A percentile compares a stretch with the other conserved stretches of the same genome.
Evolutionary conservation across 2,329 filamentous ascomycete genomes (phyloP).

Genomic region (Phaeosphaeria sp.): DNA sequence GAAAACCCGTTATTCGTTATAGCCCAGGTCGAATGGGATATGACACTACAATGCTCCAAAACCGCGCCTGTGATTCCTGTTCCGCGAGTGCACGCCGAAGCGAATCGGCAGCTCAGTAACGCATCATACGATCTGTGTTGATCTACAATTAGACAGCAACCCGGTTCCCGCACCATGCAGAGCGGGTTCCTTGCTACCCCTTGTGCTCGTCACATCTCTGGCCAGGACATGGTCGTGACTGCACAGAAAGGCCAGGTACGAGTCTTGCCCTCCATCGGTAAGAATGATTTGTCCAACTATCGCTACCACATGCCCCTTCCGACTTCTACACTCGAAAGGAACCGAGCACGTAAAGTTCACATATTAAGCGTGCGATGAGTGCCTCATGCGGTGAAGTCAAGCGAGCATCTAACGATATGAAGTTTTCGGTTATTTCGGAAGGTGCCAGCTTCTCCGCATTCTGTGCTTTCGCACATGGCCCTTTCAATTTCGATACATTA

Average conservation of each 20-base stretch:
- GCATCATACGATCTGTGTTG: slow-evolving; percentile 2
- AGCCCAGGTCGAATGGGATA: neutral
- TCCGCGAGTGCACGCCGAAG: neutral
- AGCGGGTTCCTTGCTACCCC: neutral
- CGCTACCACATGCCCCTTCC: too few relatives aligned
- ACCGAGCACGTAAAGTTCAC: neutral
- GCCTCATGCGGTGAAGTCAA: neutral
- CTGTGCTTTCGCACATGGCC: slow-evolving; percentile 4
- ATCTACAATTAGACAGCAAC: neutral
- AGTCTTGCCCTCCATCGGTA: too few relatives aligned
- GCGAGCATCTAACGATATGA: neutral
- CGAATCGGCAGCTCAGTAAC: neutral
- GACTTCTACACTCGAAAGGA: neutral
- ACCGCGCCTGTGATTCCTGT: neutral
- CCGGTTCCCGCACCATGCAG: neutral
- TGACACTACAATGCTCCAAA: neutral
- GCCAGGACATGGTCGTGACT: too few relatives aligned
- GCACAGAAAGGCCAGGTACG: too few relatives aligned
- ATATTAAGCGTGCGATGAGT: neutral
- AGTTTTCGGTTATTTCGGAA: slow-evolving; percentile 5
- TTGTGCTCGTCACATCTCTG: neutral
- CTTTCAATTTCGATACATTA: slow-evolving; percentile 11
- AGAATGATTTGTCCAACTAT: too few relatives aligned
- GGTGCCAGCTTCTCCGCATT: slow-evolving; percentile 6
- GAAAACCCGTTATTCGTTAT: neutral